phyloP scores from a whole-genome alignment of 2,329 filamentous ascomycete species.

The Apiospora aurea region DNA sequence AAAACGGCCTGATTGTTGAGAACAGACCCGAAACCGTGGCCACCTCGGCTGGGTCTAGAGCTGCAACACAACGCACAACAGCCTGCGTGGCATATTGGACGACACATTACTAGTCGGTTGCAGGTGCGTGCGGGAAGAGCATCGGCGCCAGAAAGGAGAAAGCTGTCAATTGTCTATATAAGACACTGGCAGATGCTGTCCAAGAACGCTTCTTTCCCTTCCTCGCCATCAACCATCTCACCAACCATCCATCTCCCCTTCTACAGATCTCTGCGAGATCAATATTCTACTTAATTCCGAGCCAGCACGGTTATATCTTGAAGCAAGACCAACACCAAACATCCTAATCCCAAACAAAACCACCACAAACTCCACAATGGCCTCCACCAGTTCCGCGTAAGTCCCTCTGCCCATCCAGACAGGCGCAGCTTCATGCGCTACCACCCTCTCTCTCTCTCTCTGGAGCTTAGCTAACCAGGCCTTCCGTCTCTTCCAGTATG shows the following conservation, averaged over 20 bases:
- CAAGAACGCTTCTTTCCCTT: not conserved
- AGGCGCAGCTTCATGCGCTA: constrained; percentile 3
- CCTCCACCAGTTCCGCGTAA: constrained; percentile 23
- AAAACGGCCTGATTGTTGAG: constrained; percentile 19
- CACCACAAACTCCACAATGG: constrained; percentile 23
- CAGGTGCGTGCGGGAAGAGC: not conserved
- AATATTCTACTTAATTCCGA: constrained; percentile 21
- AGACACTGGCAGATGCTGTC: not conserved
- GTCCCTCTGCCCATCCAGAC: not conserved
- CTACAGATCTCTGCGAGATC: constrained; percentile 17
- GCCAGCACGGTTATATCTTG: constrained; percentile 11
- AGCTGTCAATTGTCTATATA: not conserved
- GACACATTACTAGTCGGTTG: constrained; percentile 2
- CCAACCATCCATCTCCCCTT: not conserved
- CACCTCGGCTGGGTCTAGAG: constrained; percentile 10
- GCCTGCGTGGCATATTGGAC: constrained; percentile 1
- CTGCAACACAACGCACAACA: constrained; percentile 6
- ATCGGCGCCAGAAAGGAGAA: not conserved
- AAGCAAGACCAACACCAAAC: constrained; percentile 11
- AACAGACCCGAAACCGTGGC: constrained; percentile 20
- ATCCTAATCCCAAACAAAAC: constrained; percentile 5
- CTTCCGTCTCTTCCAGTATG: not conserved
- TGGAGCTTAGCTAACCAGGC: constrained; percentile 23
- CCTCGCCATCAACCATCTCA: not conserved
- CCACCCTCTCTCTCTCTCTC: not conserved